Percentiles rank a stretch among this genome's conserved stretches.
phyloP scores from a whole-genome alignment of 306 rosid genomes.

The Ammopiptanthus mongolicus region DNA sequence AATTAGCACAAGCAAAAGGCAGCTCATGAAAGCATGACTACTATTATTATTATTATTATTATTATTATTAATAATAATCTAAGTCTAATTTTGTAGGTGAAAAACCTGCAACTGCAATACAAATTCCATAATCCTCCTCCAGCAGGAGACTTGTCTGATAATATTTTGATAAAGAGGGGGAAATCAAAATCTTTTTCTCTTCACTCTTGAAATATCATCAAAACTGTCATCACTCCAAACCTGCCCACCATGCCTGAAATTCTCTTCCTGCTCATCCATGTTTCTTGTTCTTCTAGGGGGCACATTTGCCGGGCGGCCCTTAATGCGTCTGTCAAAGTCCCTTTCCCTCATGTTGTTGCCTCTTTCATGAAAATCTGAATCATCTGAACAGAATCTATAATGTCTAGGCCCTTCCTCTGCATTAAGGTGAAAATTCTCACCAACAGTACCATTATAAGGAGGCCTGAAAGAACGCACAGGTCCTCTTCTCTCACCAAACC shows the following conservation, averaged over 20 bases:
- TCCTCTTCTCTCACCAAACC: slow-evolving; percentile 74
- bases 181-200: slow-evolving; percentile 67
- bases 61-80: slow-evolving; percentile 13
- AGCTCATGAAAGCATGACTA: neutral
- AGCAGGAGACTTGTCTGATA: slow-evolving; percentile 4
- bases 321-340: slow-evolving; percentile 62
- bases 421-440: slow-evolving; percentile 62
- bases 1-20: slow-evolving; percentile 5
- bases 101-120: slow-evolving; percentile 18
- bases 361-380: slow-evolving; percentile 76
- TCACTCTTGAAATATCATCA: slow-evolving; percentile 63
- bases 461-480: slow-evolving; percentile 69
- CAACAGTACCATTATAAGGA: slow-evolving; percentile 46
- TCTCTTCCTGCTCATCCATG: slow-evolving; percentile 68
- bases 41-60: too few species aligned
- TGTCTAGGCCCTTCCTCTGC: slow-evolving; percentile 58
- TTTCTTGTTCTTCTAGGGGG: slow-evolving; percentile 69
- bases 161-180: neutral
- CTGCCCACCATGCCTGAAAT: slow-evolving; percentile 65
- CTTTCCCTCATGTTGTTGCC: slow-evolving; percentile 60
- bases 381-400: slow-evolving; percentile 64
- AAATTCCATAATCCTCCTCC: slow-evolving; percentile 12
- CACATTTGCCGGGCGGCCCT: slow-evolving; percentile 55
- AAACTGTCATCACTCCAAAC: slow-evolving; percentile 65
- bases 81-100: slow-evolving; percentile 25